Evolutionary conservation across 2,329 filamentous ascomycete genomes (phyloP).

Genomic region (Fusarium aywerte): DNA sequence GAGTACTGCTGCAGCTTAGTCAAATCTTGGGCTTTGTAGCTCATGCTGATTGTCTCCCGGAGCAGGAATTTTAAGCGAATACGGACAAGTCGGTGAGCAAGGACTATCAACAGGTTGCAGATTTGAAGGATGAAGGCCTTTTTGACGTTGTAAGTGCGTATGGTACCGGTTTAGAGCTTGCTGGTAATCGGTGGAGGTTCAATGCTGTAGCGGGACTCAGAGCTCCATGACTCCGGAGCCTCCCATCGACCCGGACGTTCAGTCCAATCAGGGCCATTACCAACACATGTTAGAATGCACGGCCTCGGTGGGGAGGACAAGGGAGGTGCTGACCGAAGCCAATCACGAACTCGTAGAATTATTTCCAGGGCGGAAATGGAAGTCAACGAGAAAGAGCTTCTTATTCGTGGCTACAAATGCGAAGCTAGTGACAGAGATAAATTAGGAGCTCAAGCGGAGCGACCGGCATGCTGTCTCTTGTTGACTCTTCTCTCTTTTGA

Average conservation of each 20-base stretch:
- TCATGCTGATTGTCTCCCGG: conserved; percentile 37
- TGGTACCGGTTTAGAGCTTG: conserved; percentile 15
- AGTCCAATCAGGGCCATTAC: conserved; percentile 48
- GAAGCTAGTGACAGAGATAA: conserved; percentile 25
- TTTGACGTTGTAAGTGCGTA: conserved; percentile 26
- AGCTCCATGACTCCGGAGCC: conserved; percentile 47
- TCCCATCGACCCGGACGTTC: conserved; percentile 42
- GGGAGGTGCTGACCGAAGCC: conserved; percentile 27
- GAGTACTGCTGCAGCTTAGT: conserved; percentile 53
- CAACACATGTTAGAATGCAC: conserved; percentile 38
- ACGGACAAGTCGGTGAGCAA: conserved; percentile 34
- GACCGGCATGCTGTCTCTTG: conserved; percentile 34
- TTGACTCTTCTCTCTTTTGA: conserved; percentile 36
- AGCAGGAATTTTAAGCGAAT: conserved; percentile 18
- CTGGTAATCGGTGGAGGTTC: conserved; percentile 33
- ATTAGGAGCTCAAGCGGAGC: conserved; percentile 27
- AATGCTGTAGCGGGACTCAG: conserved; percentile 28
- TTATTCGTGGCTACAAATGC: conserved; percentile 26
- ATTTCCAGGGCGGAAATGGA: conserved; percentile 19
- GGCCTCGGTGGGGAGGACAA: conserved; percentile 35
- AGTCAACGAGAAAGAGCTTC: conserved; percentile 17
- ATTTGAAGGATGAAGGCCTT: conserved; percentile 14
- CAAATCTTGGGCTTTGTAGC: conserved; percentile 39
- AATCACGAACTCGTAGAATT: conserved; percentile 33
- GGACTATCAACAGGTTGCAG: conserved; percentile 13